These are phyloP conservation scores for Fraxinus angustifolia DNA, from an alignment of 305 asterid species.

Conservation along the genomic window DNA sequence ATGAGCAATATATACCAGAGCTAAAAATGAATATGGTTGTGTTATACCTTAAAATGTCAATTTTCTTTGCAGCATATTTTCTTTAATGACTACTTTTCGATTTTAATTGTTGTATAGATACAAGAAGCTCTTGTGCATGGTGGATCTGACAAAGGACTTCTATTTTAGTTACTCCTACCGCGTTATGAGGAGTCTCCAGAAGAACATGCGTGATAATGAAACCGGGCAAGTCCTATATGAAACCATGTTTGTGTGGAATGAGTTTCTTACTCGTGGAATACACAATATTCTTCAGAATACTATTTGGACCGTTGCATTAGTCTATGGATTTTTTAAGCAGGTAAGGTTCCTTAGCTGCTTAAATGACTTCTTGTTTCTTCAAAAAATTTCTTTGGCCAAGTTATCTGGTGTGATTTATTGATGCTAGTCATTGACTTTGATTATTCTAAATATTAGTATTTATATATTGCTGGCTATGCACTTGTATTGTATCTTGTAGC, in stretches of 20 bases:
- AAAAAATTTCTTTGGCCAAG: background rate
- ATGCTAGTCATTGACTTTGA: background rate
- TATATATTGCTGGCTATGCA: background rate
- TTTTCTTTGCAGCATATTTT: background rate
- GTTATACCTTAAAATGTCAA: background rate
- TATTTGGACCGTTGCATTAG: conserved; percentile 93
- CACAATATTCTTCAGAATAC: conserved; percentile 79
- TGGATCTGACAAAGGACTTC: conserved; percentile 98
- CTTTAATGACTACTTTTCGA: background rate
- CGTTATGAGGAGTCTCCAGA: conserved; percentile 94
- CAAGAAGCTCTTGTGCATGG: conserved; percentile 88
- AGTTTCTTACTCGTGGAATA: conserved; percentile 86
- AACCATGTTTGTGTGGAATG: conserved; percentile 98
- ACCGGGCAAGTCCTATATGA: conserved; percentile 68
- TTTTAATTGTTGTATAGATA: conserved; percentile 51
- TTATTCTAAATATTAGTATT: background rate
- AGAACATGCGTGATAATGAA: conserved; percentile 59
- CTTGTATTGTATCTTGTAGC: conserved; percentile 1
- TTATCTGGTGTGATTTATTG: background rate
- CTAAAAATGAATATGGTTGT: conserved; percentile 14
- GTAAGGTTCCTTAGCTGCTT: conserved; percentile 36
- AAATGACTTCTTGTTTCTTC: conserved; percentile 9
- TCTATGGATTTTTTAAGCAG: conserved; percentile 94
- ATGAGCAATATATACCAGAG: background rate
- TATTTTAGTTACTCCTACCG: conserved; percentile 95